Conservation (phyloP, 2,329 filamentous ascomycete species). For the Colletotrichum sp. region DNA sequence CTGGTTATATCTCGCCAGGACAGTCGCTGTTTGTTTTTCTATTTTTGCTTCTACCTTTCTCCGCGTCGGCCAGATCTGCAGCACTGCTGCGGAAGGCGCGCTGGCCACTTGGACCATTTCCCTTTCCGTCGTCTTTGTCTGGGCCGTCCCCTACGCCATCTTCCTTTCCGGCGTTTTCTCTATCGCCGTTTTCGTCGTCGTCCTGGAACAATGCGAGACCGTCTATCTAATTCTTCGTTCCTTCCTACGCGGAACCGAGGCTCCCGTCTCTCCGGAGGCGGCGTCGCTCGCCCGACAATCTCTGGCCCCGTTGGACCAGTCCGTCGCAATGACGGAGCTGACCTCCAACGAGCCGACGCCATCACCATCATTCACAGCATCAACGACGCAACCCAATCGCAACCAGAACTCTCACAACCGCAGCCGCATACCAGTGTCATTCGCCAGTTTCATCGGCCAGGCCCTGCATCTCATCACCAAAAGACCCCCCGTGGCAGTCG, state of each 20-base stretch:
- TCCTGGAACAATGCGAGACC: constrained; percentile 14
- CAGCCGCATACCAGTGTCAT: not conserved
- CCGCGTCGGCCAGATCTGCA: not conserved
- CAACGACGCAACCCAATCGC: constrained; percentile 11
- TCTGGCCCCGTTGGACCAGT: constrained; percentile 42
- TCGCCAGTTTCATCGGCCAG: not conserved
- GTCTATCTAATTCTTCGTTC: constrained; percentile 11
- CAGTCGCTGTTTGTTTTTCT: not conserved
- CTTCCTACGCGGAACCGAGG: not conserved
- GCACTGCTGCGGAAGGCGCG: not conserved
- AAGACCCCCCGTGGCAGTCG: not conserved
- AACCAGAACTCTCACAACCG: not conserved
- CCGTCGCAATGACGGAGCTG: constrained; percentile 38
- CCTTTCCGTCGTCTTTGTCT: not conserved
- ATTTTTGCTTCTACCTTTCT: not conserved
- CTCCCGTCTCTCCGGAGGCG: not conserved
- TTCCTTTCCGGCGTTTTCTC: not conserved
- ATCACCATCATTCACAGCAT: constrained; percentile 40
- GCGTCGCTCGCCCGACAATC: constrained; percentile 24
- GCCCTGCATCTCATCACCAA: not conserved
- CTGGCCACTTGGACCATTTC: not conserved
- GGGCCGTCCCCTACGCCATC: not conserved
- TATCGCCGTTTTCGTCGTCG: not conserved
- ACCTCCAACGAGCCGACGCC: constrained; percentile 37
- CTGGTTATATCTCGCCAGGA: not conserved